Base-by-base conservation (phyloP, 129 eudicot genomes). In the Artemisia tridentata region DNA sequence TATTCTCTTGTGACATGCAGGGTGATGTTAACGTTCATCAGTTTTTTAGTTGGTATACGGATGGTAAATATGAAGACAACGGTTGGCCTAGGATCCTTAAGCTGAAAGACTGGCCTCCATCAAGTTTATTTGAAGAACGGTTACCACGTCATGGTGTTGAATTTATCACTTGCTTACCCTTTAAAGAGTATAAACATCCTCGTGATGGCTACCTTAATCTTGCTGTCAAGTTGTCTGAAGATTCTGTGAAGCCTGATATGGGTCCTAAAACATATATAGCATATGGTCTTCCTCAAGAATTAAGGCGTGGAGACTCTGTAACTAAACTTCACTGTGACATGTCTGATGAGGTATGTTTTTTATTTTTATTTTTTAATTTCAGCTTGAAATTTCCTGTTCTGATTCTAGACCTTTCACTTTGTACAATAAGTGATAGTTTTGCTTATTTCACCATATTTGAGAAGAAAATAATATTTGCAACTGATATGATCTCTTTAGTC, bases 231-330 rank as follows among this genome's bases (percentile, higher is more conserved):
- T 77, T 86, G 50, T 90, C 90, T 7, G 5, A 41, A 23, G 4
- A 45, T 0, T 64, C 85, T 53, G 69, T 80, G 52, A 86, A 84
- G 83, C 93, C 96, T 1, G 92, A 86, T 70, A 53, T 89, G 86
- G 96, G 96, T 13, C 96, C 96, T 49, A 86, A 89, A 74, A 82
- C 96, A 41, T 89, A 89, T 70, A 89, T 89, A 54, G 96, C 96
- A 54, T 89, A 89, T 68, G 92, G 96, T 23, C 23, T 84, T 77
- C 56, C 83, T 69, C 80, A 77, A 72, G 93, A 89, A 72, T 76
- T 89, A 53, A 90, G 92, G 38, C 84, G 93, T 74, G 96, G 92
- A 38, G 96, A 89, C 72, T 89, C 96, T 76, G 93, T 89, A 17
- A 89, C 92, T 19, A 86, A 86, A 75, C 87, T 88, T 72, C 95